A percentile compares a stretch with the other conserved stretches of the same genome.
phyloP scores from a whole-genome alignment of 495 filamentous ascomycete genomes.

The Letharia lupina region DNA sequence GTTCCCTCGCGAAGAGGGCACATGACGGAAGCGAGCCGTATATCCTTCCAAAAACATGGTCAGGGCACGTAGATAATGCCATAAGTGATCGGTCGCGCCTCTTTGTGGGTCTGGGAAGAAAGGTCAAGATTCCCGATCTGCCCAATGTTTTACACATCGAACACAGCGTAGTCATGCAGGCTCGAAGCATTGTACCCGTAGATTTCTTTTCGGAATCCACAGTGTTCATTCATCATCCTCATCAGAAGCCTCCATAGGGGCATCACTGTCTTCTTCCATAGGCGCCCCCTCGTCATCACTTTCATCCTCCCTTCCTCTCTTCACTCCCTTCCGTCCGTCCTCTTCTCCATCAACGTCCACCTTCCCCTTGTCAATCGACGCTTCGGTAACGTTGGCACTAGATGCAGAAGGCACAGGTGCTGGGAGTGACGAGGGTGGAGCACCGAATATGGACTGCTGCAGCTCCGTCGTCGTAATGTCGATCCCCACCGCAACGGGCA shows the following conservation, averaged over 20 bases:
- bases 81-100: not conserved
- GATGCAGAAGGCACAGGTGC: constrained; percentile 28
- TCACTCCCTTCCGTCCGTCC: constrained; percentile 39
- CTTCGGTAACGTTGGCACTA: constrained; percentile 36
- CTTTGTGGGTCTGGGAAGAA: not conserved
- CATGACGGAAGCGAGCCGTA: not conserved
- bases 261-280: constrained; percentile 63
- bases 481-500: constrained; percentile 43
- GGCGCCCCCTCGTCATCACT: constrained; percentile 57
- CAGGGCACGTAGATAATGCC: not conserved
- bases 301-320: constrained; percentile 67
- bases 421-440: constrained; percentile 45
- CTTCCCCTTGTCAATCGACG: constrained; percentile 7
- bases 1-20: not conserved
- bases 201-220: not conserved
- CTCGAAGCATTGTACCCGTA: constrained; percentile 2
- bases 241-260: constrained; percentile 48
- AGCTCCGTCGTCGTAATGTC: constrained; percentile 59
- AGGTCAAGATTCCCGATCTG: not conserved
- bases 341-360: constrained; percentile 4
- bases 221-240: constrained; percentile 35
- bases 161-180: not conserved
- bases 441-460: constrained; percentile 75
- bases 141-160: not conserved
- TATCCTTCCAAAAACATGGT: not conserved